Conservation (phyloP, 768 basidiomycete genomes). For the Boletus subparvulus region DNA sequence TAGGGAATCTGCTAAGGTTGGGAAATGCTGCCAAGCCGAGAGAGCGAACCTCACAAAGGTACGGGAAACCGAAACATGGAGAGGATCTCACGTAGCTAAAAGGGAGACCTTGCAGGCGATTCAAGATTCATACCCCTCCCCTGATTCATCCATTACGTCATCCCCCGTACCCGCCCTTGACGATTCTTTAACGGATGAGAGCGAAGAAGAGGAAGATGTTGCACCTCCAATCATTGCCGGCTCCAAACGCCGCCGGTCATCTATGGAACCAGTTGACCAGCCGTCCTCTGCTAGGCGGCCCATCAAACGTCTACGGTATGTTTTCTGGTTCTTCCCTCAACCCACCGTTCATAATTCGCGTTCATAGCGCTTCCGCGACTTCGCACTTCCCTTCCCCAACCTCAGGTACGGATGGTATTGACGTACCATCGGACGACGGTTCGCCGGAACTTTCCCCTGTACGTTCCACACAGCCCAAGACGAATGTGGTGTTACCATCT, state of each 20-base stretch:
- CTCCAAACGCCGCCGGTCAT: slow-evolving; percentile 20
- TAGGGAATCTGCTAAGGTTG: not conserved
- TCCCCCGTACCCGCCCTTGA: slow-evolving; percentile 14
- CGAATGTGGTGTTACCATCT: not conserved
- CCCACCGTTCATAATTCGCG: fast-evolving
- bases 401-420: slow-evolving; percentile 4
- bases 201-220: slow-evolving; percentile 15
- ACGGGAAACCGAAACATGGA: not conserved
- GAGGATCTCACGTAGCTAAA: not conserved
- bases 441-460: not conserved
- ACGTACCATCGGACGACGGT: not conserved
- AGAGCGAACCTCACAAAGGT: not conserved
- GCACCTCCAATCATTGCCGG: slow-evolving; percentile 16
- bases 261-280: not conserved
- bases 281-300: not conserved
- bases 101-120: not conserved
- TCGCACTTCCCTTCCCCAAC: slow-evolving; percentile 16
- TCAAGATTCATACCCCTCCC: slow-evolving; percentile 18
- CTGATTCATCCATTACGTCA: slow-evolving; percentile 1
- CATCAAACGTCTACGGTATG: slow-evolving; percentile 27
- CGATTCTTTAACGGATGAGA: slow-evolving; percentile 9
- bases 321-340: not conserved
- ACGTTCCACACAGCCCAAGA: not conserved
- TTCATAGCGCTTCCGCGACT: not conserved
- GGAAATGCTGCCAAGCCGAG: not conserved